Evolutionary conservation across 208 protist genomes (phyloP), one percentile per base, ranked within the genome.

Genomic region (Leptomonas seymouri): DNA sequence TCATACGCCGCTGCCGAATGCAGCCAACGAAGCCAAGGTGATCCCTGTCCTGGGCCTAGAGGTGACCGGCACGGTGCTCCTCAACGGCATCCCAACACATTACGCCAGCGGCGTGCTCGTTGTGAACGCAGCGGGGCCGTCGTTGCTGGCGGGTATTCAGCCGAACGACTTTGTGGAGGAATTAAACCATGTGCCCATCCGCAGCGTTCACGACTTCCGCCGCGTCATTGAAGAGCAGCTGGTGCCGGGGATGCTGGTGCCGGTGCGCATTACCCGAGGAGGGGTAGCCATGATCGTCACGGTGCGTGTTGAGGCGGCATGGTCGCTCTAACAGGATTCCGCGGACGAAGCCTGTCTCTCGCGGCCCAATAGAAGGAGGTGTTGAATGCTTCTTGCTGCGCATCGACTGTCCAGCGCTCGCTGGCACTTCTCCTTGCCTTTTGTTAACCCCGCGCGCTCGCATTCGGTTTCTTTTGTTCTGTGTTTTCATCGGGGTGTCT

Each of bases 71-170:
- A 80, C 73, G 16, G 67, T 88, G 44, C 39, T 86, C 9, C 60
- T 86, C 27, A 84, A 88, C 41, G 87, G 84, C 42, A 74, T 88
- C n/a, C 58, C 69, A 15, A 86, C 85, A 14, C 74, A 63, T 42
- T 91, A 85, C 73, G 41, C 71, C 23, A 72, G 82, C 57, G 89
- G 84, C 0, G 89, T 94, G 50, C 60, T 94, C 6, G 86, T 94
- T 8, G 76, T 90, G 14, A 79, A 80, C 68, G 80, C 83, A 2
- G 81, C 73, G 2, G 89, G 89, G 11, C 84, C 84, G 16, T 78
- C 89, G 31, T 73, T 80, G 21, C 57, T 74, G 27, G 80, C 84
- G 1, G 89, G 89, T 1, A 76, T 94, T 49, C 75, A 81, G 41
- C 74, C 74, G 15, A 74, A 92, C 74, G 86, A 94, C 51, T 63